Percentiles rank a stretch among this genome's conserved stretches.
Conservation (phyloP, 164 flowering plant species). For the Litsea cubeba region DNA sequence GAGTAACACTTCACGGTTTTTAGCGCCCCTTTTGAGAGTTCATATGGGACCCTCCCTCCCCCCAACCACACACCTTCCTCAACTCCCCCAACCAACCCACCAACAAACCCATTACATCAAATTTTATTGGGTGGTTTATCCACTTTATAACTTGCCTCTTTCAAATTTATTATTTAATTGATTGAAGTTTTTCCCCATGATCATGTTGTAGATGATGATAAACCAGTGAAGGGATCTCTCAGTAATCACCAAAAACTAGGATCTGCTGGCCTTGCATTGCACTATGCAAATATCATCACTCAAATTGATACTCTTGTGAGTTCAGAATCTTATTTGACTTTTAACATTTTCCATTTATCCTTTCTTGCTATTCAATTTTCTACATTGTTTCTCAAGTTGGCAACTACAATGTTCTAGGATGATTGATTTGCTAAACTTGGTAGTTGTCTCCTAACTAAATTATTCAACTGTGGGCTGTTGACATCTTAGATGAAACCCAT, state of each 20-base stretch:
- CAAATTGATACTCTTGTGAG: slow-evolving; percentile 92
- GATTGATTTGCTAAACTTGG: neutral
- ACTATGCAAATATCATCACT: slow-evolving; percentile 82
- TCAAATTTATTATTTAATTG: neutral
- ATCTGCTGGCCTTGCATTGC: slow-evolving; percentile 88
- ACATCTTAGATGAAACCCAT: neutral
- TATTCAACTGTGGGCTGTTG: neutral
- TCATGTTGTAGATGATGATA: slow-evolving; percentile 43
- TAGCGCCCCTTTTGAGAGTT: too few species aligned
- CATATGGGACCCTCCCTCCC: too few species aligned
- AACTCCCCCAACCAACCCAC: too few species aligned
- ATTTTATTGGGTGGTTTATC: neutral
- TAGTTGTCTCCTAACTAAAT: neutral
- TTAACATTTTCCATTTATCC: neutral
- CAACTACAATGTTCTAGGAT: neutral
- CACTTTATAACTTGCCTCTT: neutral
- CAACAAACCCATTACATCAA: too few species aligned
- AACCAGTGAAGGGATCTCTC: slow-evolving; percentile 33
- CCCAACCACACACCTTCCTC: too few species aligned
- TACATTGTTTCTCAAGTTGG: neutral
- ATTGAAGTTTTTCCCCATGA: slow-evolving; percentile 3
- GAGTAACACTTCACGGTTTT: too few species aligned
- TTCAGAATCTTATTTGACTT: slow-evolving; percentile 7
- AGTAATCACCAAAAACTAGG: slow-evolving; percentile 54
- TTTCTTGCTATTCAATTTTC: neutral